Evolutionary conservation across 257 asterid species (phyloP), one percentile per base, ranked within the genome.

Genomic region (Solanum medicagineum): DNA sequence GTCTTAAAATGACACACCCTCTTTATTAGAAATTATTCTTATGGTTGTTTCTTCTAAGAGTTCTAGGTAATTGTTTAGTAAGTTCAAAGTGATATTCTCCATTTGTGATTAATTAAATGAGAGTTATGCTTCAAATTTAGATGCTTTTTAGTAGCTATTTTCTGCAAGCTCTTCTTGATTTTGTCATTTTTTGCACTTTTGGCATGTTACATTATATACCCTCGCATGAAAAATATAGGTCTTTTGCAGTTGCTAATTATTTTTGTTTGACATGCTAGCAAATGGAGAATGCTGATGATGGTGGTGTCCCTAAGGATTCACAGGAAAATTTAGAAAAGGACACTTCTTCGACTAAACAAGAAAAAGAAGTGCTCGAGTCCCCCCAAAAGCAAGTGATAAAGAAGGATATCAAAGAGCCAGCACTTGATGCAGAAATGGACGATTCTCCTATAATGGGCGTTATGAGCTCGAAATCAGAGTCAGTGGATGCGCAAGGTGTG

Each of bases 391-490:
- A 86, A 80, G 92, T 91, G 85, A 86, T 85, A 49, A 91, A 89
- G 81, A 88, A 87, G 6, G 88, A 87, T 81, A 63, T 85, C 44
- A 90, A 87, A 85, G 89, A 85, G 79, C 57, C 89, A 42, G 85
- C 88, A 84, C 45, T 80, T 73, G 92, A 89, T 40, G 89, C 90
- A 59, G 85, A 87, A 81, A 85, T 86, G 89, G 98, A 95, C 81
- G 98, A 93, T 88, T 97, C 98, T 79, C 99, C 99, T 85, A 92
- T 95, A 86, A 92, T 93, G 97, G 98, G 98, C 45, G 93, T 95
- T 83, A 85, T 94, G 84, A 86, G 90, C 80, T 85, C 91, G 44
- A 92, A 91, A 84, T 83, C 93, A 81, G 97, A 87, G 80, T 44
- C 40, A n/a, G 91, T 54, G 89, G 90, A 86, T 57, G 73, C 88